Conservation (phyloP, 768 basidiomycete genomes). For the Gelatoporia subvermispora region DNA sequence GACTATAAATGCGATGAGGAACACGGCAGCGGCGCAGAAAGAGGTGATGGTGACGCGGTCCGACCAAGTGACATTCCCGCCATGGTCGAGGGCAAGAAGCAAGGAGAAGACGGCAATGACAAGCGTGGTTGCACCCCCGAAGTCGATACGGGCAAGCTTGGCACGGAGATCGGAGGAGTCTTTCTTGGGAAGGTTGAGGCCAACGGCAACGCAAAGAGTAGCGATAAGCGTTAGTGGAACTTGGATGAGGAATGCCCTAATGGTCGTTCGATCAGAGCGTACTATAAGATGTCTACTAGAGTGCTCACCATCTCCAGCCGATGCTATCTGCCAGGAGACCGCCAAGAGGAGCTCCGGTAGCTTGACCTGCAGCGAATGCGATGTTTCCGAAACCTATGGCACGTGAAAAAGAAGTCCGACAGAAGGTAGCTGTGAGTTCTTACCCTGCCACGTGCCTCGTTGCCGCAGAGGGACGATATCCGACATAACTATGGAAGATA, state of each 20-base stretch:
- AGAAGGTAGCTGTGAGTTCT: neutral
- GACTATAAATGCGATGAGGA: conserved; percentile 31
- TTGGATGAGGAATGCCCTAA: conserved; percentile 56
- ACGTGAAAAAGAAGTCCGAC: neutral
- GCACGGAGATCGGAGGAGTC: conserved; percentile 36
- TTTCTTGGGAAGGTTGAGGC: conserved; percentile 48
- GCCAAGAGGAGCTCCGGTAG: conserved; percentile 57
- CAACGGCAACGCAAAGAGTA: conserved; percentile 45
- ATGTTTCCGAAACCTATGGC: conserved; percentile 50
- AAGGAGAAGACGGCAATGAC: conserved; percentile 52
- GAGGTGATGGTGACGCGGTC: conserved; percentile 18
- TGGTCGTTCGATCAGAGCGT: neutral
- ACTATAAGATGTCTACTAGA: neutral
- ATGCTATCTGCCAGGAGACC: conserved; percentile 58
- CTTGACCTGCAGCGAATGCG: conserved; percentile 52
- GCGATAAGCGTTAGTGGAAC: conserved; percentile 53
- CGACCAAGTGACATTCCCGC: conserved; percentile 29
- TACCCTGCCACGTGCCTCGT: conserved; percentile 70
- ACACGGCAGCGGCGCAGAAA: conserved; percentile 9
- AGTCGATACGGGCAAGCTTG: conserved; percentile 61
- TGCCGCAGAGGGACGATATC: conserved; percentile 59
- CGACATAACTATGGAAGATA: conserved; percentile 62
- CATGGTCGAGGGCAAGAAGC: conserved; percentile 49
- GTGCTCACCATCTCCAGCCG: conserved; percentile 58
- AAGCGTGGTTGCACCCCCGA: conserved; percentile 51